phyloP scores from a whole-genome alignment of 257 asterid genomes.

The Capsicum chinense region DNA sequence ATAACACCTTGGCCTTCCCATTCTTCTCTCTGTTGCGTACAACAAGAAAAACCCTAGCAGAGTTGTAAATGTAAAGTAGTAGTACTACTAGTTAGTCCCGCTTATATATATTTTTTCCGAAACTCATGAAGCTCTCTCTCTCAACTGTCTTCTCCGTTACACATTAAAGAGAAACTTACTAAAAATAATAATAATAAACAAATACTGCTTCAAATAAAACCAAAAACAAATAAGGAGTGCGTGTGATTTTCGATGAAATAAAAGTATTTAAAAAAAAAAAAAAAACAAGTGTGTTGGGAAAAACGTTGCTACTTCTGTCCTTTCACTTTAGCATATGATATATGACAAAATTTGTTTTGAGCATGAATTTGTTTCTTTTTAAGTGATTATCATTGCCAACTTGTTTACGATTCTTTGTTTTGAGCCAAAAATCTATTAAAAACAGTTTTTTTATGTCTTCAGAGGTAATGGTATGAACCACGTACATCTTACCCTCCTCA shows the following conservation, averaged over 20 bases:
- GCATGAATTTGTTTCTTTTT: too few relatives aligned
- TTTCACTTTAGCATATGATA: not conserved
- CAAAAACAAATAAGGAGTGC: not conserved
- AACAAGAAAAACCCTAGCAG: constrained; percentile 53
- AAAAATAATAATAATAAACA: not conserved
- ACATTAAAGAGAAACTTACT: not conserved
- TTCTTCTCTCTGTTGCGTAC: constrained; percentile 16
- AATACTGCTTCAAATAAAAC: not conserved
- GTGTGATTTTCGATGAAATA: not conserved
- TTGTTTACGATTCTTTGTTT: too few relatives aligned
- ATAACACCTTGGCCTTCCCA: constrained; percentile 67
- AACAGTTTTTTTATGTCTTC: too few relatives aligned
- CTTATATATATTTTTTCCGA: constrained; percentile 46
- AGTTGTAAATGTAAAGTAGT: too few relatives aligned
- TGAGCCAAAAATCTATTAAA: too few relatives aligned
- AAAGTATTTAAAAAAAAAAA: not conserved
- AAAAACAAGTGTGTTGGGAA: not conserved
- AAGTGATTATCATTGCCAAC: too few relatives aligned
- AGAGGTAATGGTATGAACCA: too few relatives aligned
- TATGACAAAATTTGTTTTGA: not conserved
- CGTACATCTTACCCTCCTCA: too few relatives aligned
- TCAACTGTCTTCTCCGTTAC: constrained; percentile 22
- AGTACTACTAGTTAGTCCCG: constrained; percentile 36
- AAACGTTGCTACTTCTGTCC: not conserved
- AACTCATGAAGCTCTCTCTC: constrained; percentile 38